Evolutionary conservation across 169 alveolate genomes (phyloP).

Genomic region (Babesia bigemina): DNA sequence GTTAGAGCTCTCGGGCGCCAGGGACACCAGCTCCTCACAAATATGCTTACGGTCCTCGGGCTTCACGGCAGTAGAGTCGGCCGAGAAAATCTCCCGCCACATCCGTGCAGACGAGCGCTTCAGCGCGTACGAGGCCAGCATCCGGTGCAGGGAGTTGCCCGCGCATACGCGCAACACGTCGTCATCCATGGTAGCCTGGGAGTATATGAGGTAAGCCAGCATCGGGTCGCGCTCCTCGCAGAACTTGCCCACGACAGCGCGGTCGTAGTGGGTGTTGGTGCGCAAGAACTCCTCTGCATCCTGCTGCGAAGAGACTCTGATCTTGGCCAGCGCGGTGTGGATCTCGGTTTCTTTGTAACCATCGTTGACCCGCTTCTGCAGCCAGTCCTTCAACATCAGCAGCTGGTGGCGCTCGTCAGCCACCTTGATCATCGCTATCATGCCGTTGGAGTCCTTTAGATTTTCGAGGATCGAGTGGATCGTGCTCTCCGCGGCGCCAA

Average conservation of each 20-base stretch:
- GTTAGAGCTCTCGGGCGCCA: slow-evolving; percentile 93
- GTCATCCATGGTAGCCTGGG: slow-evolving; percentile 97
- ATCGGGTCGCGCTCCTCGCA: slow-evolving; percentile 99
- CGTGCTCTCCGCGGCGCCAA: slow-evolving; percentile 97
- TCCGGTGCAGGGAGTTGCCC: slow-evolving; percentile 88
- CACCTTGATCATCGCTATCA: slow-evolving; percentile 95
- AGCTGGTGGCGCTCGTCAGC: slow-evolving; percentile 96
- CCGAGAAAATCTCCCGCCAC: slow-evolving; percentile 4
- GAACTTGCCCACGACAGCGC: slow-evolving; percentile 95
- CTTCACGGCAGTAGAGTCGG: background rate
- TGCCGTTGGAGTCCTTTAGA: slow-evolving; percentile 93
- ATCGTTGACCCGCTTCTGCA: slow-evolving; percentile 39
- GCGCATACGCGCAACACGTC: slow-evolving; percentile 95
- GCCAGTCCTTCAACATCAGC: slow-evolving; percentile 47
- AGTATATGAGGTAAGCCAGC: slow-evolving; percentile 97
- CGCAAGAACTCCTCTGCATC: slow-evolving; percentile 95
- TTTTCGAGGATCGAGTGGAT: slow-evolving; percentile 89
- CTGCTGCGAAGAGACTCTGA: slow-evolving; percentile 94
- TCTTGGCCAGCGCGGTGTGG: slow-evolving; percentile 99
- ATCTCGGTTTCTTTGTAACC: slow-evolving; percentile 58
- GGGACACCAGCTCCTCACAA: slow-evolving; percentile 30
- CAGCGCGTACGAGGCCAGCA: slow-evolving; percentile 37
- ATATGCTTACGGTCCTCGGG: slow-evolving; percentile 13
- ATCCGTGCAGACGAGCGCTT: slow-evolving; percentile 24
- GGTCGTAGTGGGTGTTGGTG: slow-evolving; percentile 95